These are phyloP conservation scores for Solanum chilense DNA, from an alignment of 257 asterid genomes.

Conservation along the genomic window DNA sequence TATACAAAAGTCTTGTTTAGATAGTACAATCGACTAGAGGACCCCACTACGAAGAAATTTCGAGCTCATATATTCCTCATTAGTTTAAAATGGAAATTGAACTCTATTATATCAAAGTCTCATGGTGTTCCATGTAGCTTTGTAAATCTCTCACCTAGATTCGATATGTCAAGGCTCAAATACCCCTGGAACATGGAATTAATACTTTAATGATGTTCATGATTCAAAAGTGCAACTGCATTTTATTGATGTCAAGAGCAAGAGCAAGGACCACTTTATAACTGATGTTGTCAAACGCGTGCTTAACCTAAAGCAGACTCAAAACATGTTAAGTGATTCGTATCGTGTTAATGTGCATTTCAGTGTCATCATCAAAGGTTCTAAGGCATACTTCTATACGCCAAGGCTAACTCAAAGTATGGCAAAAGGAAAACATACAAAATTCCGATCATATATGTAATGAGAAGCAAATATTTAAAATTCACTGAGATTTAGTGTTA, in stretches of 20 bases:
- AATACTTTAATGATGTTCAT: not conserved
- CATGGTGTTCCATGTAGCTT: not conserved
- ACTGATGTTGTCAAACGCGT: not conserved
- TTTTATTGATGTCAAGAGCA: not conserved
- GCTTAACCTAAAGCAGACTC: not conserved
- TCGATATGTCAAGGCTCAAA: not conserved
- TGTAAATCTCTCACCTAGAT: not conserved
- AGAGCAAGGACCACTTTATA: not conserved
- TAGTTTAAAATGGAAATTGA: not conserved
- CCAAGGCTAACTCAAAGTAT: not conserved
- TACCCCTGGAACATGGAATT: not conserved
- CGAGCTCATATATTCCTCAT: not conserved
- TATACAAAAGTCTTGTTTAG: not conserved
- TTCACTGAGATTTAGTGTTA: not conserved
- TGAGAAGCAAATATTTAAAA: not conserved
- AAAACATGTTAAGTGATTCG: too few species aligned
- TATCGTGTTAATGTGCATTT: too few species aligned
- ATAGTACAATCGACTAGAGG: not conserved
- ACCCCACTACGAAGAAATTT: not conserved
- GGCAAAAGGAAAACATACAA: not conserved
- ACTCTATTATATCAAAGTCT: not conserved
- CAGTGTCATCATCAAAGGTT: not conserved
- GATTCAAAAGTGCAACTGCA: not conserved
- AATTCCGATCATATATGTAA: not conserved
- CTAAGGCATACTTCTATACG: not conserved